A percentile compares a stretch with the other conserved stretches of the same genome.
Conservation (phyloP, 176 grass and related monocot genomes). For the Ensete glaucum region DNA sequence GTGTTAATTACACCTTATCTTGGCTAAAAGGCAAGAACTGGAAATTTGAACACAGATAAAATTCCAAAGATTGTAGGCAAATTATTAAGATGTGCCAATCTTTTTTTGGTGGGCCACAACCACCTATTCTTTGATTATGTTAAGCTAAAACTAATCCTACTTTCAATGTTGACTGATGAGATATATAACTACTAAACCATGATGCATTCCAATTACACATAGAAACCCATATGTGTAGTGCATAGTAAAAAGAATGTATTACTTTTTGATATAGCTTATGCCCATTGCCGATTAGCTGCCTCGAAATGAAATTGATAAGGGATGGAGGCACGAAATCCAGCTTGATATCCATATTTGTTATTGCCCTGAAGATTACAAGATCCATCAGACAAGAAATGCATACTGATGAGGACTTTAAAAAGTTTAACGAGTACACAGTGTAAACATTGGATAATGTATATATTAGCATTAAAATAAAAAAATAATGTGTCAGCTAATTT, state of each 20-base stretch:
- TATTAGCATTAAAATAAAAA: too few relatives aligned
- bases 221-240: neutral
- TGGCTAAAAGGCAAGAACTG: neutral
- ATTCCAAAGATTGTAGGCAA: neutral
- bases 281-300: constrained; percentile 73
- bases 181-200: neutral
- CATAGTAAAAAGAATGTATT: constrained; percentile 2
- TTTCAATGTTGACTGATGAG: neutral
- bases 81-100: neutral
- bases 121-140: too few relatives aligned
- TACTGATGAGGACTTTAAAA: too few relatives aligned
- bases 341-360: constrained; percentile 96
- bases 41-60: neutral
- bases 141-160: neutral
- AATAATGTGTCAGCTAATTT: too few relatives aligned
- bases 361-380: constrained; percentile 41
- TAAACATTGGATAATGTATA: too few relatives aligned
- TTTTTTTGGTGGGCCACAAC: neutral
- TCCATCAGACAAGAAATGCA: too few relatives aligned
- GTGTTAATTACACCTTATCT: neutral
- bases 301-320: constrained; percentile 92
- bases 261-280: constrained; percentile 94
- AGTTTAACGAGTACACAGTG: too few relatives aligned
- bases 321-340: constrained; percentile 88
- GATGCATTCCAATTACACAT: neutral